Evolutionary conservation across 306 rosid genomes (phyloP).

Genomic region (Glycine latifolia): DNA sequence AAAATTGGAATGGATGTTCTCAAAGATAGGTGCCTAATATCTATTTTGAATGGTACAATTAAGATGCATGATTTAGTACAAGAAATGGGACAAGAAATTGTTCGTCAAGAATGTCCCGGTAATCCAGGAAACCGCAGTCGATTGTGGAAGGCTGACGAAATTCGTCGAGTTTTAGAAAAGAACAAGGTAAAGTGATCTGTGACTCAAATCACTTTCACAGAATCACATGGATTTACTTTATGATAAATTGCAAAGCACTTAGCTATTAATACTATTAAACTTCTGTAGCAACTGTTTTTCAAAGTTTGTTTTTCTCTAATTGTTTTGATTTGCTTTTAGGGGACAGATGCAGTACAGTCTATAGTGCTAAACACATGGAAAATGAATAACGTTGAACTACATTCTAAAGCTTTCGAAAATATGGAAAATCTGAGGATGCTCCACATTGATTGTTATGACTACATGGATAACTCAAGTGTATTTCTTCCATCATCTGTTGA

Average conservation of each 20-base stretch:
- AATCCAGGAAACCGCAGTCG: constrained; percentile 50
- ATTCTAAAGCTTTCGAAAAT: constrained; percentile 9
- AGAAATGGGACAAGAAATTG: constrained; percentile 45
- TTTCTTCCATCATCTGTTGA: background rate
- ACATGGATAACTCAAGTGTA: constrained; percentile 8
- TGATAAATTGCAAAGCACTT: background rate
- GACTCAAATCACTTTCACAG: too few species aligned
- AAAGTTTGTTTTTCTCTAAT: background rate
- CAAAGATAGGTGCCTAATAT: constrained; percentile 36
- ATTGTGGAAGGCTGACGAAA: constrained; percentile 29
- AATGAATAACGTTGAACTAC: background rate
- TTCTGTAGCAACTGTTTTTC: background rate
- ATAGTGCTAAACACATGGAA: constrained; percentile 1
- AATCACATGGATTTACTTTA: background rate
- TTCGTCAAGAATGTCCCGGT: background rate
- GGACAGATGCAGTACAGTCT: constrained; percentile 36
- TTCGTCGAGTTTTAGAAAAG: constrained; percentile 1
- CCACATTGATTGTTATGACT: too few species aligned
- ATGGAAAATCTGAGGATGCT: constrained; percentile 48
- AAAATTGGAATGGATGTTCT: constrained; percentile 32
- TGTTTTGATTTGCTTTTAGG: constrained; percentile 22
- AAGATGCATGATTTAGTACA: constrained; percentile 53
- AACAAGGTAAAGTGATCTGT: too few species aligned
- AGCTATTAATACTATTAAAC: background rate
- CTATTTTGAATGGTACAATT: background rate